Evolutionary conservation across 371 early-diverging fungal genomes (phyloP).

Genomic region (Blyttiomyces sp.): DNA sequence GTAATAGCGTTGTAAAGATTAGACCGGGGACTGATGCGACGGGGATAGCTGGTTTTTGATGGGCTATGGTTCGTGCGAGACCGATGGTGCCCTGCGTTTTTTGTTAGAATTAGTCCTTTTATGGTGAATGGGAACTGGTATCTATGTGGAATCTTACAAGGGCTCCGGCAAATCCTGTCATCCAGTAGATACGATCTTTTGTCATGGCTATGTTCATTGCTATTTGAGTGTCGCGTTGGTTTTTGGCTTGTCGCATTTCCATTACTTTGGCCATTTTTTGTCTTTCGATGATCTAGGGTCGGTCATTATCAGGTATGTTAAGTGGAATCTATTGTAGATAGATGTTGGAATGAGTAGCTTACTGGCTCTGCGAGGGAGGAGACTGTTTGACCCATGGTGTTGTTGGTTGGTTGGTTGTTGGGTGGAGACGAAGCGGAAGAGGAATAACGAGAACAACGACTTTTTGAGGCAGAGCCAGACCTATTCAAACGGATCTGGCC

Average conservation of each 20-base stretch:
- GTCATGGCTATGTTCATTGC: constrained; percentile 11
- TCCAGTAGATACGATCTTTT: constrained; percentile 1
- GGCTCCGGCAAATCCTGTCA: background rate
- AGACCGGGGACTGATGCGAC: background rate
- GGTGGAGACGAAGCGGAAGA: too few relatives aligned
- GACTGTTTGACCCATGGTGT: too few relatives aligned
- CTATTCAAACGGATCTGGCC: too few relatives aligned
- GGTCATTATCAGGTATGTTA: too few relatives aligned
- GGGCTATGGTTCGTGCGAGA: background rate
- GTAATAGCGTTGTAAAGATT: background rate
- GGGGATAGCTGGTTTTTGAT: background rate
- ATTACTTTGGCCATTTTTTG: constrained; percentile 11
- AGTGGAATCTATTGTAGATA: too few relatives aligned
- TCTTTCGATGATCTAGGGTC: constrained; percentile 2
- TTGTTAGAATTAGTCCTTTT: too few relatives aligned
- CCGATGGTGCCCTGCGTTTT: background rate
- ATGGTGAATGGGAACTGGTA: too few relatives aligned
- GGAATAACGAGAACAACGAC: too few relatives aligned
- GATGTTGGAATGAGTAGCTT: too few relatives aligned
- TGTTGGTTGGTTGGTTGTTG: too few relatives aligned
- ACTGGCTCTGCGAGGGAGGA: too few relatives aligned
- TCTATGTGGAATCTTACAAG: background rate
- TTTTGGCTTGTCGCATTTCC: constrained; percentile 6
- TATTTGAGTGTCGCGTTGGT: constrained; percentile 3
- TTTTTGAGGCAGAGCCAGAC: too few relatives aligned